Evolutionary conservation across 2,329 filamentous ascomycete genomes (phyloP).

Genomic region (Volutella citrinella): DNA sequence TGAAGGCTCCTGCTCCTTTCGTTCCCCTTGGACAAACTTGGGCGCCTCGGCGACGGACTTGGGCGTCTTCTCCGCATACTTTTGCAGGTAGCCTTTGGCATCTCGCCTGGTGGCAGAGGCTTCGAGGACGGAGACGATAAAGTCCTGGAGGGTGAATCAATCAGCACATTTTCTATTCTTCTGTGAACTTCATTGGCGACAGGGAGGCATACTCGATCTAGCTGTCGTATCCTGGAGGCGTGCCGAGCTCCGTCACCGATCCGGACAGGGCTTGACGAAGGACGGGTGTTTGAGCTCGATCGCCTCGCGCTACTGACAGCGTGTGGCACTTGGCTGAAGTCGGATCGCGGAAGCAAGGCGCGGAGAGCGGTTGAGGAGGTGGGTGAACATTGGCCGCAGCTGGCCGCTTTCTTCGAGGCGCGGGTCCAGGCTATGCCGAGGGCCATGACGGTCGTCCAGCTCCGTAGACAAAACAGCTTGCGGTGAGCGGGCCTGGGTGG

Average conservation of each 20-base stretch:
- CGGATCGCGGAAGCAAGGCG: no score
- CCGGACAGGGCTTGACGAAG: no score
- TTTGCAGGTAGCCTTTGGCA: conserved; percentile 85
- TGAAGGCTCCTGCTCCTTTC: conserved; percentile 8
- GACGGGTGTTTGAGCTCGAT: no score
- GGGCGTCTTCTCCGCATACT: conserved; percentile 55
- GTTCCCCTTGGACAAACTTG: conserved; percentile 35
- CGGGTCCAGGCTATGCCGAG: conserved; percentile 38
- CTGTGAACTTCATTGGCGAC: no score
- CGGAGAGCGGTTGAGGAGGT: conserved; percentile 6
- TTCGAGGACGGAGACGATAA: conserved; percentile 81
- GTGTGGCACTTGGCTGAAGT: no score
- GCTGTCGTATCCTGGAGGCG: conserved; percentile 26
- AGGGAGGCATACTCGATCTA: conserved; percentile 28
- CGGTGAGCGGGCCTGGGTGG: conserved; percentile 17
- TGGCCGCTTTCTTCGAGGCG: conserved; percentile 37
- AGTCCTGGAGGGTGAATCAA: conserved; percentile 71
- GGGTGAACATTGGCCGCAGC: conserved; percentile 21
- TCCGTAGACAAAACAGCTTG: conserved; percentile 10
- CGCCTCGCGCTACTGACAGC: no score
- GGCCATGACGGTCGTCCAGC: conserved; percentile 15
- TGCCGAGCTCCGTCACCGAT: conserved; percentile 6
- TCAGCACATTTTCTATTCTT: no score
- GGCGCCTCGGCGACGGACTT: conserved; percentile 22
- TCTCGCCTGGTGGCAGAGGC: conserved; percentile 91